Conservation (phyloP, 768 basidiomycete species). For the Auriscalpium vulgare region DNA sequence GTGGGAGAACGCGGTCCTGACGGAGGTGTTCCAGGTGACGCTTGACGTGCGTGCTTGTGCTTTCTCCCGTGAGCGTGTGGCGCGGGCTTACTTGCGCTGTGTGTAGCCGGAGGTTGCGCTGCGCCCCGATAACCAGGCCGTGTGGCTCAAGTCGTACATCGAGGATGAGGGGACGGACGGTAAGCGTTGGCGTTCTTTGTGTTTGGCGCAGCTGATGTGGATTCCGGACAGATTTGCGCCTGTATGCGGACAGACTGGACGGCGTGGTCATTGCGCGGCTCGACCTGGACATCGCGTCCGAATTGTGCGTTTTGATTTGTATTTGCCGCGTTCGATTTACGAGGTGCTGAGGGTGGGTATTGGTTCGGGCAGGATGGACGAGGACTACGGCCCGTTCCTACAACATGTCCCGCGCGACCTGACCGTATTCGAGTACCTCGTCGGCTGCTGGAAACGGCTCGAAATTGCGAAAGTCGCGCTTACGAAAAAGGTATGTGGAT, state of each 20-base stretch:
- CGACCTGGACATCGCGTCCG: slow-evolving; percentile 8
- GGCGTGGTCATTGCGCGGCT: slow-evolving; percentile 13
- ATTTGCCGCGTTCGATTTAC: too few relatives aligned
- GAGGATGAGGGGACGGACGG: slow-evolving; percentile 6
- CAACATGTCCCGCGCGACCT: slow-evolving; percentile 71
- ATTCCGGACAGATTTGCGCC: slow-evolving; percentile 2
- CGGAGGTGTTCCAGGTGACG: slow-evolving; percentile 67
- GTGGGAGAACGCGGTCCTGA: slow-evolving; percentile 74
- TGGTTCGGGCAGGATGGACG: slow-evolving; percentile 45
- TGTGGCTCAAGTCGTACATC: slow-evolving; percentile 13
- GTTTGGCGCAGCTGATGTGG: background rate
- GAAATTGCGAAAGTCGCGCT: slow-evolving; percentile 46
- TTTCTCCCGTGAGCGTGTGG: background rate
- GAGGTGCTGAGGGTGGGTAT: too few relatives aligned
- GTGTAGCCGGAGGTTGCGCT: slow-evolving; percentile 13
- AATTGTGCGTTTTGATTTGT: slow-evolving; percentile 9
- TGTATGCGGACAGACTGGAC: slow-evolving; percentile 11
- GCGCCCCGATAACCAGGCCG: slow-evolving; percentile 7
- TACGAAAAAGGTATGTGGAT: slow-evolving; percentile 49
- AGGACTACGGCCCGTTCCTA: slow-evolving; percentile 65
- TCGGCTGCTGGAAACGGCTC: slow-evolving; percentile 88
- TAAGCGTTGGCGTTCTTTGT: background rate
- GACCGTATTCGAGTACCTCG: slow-evolving; percentile 84
- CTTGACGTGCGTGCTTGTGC: slow-evolving; percentile 50
- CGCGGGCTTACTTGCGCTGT: background rate